Evolutionary conservation across 768 basidiomycete species (phyloP), one percentile per base, ranked within the genome.

Genomic region (Polyporus arcularius): DNA sequence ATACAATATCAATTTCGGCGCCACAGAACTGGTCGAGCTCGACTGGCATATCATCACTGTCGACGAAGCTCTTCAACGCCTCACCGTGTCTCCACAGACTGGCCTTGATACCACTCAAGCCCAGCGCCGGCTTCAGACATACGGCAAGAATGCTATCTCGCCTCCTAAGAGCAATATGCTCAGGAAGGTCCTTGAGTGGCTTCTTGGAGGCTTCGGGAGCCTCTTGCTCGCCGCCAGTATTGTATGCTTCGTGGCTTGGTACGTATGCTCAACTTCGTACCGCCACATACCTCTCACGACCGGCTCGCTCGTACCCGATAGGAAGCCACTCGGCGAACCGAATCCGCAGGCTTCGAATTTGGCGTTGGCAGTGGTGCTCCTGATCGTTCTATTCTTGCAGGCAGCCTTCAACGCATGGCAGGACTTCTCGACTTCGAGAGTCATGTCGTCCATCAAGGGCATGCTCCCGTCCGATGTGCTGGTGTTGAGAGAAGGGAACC

Each of bases 401-500:
- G 76, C 80, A 0, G 57, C 72, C n/a, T 79, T 84, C 74, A 84
- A 84, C 61, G 82, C 83, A 1, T 84, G 79, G 79, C 80, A 81
- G 68, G 85, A 85, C 67, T 85, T 77, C 61, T 80, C 82, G 0
- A 85, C 85, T 0, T 73, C 77, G 0, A 73, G 80, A 16, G 80
- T 84, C 40, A 85, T 86, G 82, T 74, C 80, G 0, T 85, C 83
- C 7, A 86, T 87, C 60, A 80, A 83, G 64, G 81, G 81, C 64
- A 84, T 88, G 69, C 79, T 88, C 0, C 85, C 87, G 1, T 80
- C 84, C 30, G 83, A 84, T 61, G 82, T 86, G 42, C 76, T 86
- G 51, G 81, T 88, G 41, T 77, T 83, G 38, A 80, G 86, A 8
- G 83, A 88, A 66, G 73, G 72, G 16, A 42, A 51, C 14, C 45